Percentiles rank a stretch among this genome's conserved stretches.
These are phyloP conservation scores for Aspergillus campestris DNA, from an alignment of 495 filamentous ascomycete species.

Conservation along the genomic window DNA sequence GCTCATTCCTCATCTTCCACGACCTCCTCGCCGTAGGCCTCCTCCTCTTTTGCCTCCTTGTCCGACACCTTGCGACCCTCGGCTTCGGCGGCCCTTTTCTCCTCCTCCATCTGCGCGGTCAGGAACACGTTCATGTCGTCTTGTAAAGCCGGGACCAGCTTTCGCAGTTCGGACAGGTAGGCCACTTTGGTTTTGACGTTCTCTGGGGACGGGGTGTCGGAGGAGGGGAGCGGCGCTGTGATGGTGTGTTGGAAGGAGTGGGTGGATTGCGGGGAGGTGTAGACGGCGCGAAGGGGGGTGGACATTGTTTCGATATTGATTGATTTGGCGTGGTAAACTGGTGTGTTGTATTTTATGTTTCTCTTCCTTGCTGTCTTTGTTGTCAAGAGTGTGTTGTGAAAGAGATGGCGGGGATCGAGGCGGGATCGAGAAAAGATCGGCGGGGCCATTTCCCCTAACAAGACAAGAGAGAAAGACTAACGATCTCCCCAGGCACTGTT, in stretches of 20 bases:
- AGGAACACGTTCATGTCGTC: slow-evolving; percentile 72
- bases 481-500: not conserved
- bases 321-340: too few species aligned
- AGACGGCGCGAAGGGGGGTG: slow-evolving; percentile 42
- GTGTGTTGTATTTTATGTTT: too few species aligned
- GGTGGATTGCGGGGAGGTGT: slow-evolving; percentile 42
- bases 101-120: slow-evolving; percentile 82
- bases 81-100: slow-evolving; percentile 47
- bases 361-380: too few species aligned
- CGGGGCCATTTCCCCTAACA: slow-evolving; percentile 4
- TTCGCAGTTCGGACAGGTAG: slow-evolving; percentile 62
- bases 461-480: not conserved
- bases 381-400: not conserved
- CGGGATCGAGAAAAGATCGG: slow-evolving; percentile 1
- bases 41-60: slow-evolving; percentile 63
- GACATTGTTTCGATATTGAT: not conserved
- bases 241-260: slow-evolving; percentile 39
- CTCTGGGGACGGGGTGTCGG: slow-evolving; percentile 22
- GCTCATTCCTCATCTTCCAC: slow-evolving; percentile 45
- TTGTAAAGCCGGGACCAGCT: slow-evolving; percentile 53
- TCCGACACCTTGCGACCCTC: slow-evolving; percentile 41
- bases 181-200: slow-evolving; percentile 45
- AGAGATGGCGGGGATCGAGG: not conserved
- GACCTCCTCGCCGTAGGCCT: slow-evolving; percentile 77
- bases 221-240: slow-evolving; percentile 24